Evolutionary conservation across 148 eudicot genomes (phyloP), one percentile per base, ranked within the genome.

Genomic region (Vaccinium vitisidaea): DNA sequence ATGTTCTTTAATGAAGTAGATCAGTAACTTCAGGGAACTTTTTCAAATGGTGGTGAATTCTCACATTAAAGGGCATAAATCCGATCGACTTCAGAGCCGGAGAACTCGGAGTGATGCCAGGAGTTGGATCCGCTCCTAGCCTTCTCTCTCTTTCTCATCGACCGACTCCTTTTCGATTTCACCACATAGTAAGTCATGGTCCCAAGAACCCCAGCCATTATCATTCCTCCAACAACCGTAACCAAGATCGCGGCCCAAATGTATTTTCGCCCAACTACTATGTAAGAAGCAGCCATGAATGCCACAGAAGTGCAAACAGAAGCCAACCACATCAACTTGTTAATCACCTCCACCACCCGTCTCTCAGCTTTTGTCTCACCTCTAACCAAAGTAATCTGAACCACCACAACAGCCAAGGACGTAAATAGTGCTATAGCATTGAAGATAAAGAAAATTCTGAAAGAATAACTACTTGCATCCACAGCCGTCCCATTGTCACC

Each of bases 261-360:
- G 10, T 90, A 80, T 9, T 84, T 75, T 23, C 82, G 89, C 2
- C 95, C 98, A 77, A 94, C 93, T 49, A 94, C 98, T 16, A 94
- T 94, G 70, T 94, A 94, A 50, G 95, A 91, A 48, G 98, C 91
- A 50, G 98, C 95, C 89, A 94, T 94, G 81, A 94, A 94, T 14
- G 98, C 93, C 49, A 91, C 93, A 0, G 95, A 93, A 49, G 98
- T 94, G 86, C 94, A 93, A 48, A 93, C 93, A 30, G 95, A 94
- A 73, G 98, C 98, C 86, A 94, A 80, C 98, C 98, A 94, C 96
- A 94, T 94, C 83, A 94, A 80, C 91, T 94, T 94, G 86, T 94
- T 94, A 75, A 93, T 94, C 46, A 94, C 87, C 87, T 11, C 94
- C 55, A 94, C 94, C 32, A 94, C 96, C 56, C 86, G 81, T 81